Conservation (phyloP, 495 filamentous ascomycete genomes). For the Tuber aestivum region DNA sequence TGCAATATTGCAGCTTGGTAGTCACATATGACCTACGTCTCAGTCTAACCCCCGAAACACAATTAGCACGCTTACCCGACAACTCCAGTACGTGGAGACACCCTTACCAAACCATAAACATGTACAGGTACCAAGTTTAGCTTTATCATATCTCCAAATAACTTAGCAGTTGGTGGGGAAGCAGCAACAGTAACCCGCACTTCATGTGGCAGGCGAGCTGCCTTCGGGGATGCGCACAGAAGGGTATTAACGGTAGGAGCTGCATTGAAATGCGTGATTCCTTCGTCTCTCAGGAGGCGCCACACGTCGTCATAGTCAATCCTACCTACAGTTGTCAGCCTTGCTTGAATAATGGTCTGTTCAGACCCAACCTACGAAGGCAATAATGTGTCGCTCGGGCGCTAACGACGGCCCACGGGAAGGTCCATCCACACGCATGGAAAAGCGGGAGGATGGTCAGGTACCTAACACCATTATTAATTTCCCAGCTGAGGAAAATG, state of each 20-base stretch:
- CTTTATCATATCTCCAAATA: constrained; percentile 85
- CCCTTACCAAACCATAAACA: constrained; percentile 68
- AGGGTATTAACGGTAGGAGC: constrained; percentile 95
- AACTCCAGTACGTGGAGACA: neutral
- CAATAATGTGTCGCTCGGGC: constrained; percentile 92
- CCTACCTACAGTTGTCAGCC: constrained; percentile 48
- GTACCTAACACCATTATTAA: constrained; percentile 29
- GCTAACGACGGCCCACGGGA: constrained; percentile 81
- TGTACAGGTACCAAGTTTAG: constrained; percentile 89
- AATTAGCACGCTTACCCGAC: neutral
- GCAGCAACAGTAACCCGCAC: constrained; percentile 91
- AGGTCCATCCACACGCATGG: constrained; percentile 87
- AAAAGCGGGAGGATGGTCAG: constrained; percentile 50
- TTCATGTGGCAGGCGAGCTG: constrained; percentile 59
- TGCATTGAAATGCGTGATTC: constrained; percentile 90
- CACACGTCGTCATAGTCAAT: constrained; percentile 93
- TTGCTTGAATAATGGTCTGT: neutral
- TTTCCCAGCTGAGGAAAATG: neutral
- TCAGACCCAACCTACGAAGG: constrained; percentile 49
- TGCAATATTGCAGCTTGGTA: neutral
- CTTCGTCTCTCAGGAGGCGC: constrained; percentile 72
- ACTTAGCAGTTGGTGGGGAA: constrained; percentile 74
- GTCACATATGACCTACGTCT: constrained; percentile 22
- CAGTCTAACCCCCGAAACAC: constrained; percentile 16
- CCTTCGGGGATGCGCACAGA: constrained; percentile 69